These are phyloP conservation scores for Clarireedia hainanense DNA, from an alignment of 2,329 filamentous ascomycete genomes.

Conservation along the genomic window DNA sequence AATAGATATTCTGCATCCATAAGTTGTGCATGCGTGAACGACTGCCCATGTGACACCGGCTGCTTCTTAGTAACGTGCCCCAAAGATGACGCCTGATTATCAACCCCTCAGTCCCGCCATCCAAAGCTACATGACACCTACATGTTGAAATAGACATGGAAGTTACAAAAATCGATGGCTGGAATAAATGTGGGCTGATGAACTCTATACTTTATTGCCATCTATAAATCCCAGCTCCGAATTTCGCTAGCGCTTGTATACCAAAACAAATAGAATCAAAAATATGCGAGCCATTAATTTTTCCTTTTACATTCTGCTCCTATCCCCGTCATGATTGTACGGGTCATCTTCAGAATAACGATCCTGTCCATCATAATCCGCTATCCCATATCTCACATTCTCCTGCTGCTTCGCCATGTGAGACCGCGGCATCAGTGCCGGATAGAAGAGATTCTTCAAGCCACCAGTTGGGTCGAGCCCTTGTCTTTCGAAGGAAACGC, in stretches of 20 bases:
- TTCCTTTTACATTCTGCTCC: not conserved
- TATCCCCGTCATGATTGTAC: not conserved
- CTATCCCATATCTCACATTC: constrained; percentile 4
- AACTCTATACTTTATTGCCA: too few species aligned
- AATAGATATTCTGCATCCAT: too few species aligned
- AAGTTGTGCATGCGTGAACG: too few species aligned
- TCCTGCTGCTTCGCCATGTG: not conserved
- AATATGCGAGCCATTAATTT: not conserved
- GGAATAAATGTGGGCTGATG: too few species aligned
- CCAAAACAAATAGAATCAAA: not conserved
- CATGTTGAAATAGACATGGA: too few species aligned
- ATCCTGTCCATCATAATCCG: not conserved
- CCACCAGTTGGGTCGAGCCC: not conserved
- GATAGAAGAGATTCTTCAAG: not conserved
- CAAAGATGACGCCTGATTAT: too few species aligned
- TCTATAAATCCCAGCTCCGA: not conserved
- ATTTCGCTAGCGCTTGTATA: not conserved
- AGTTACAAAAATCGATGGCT: too few species aligned
- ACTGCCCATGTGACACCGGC: too few species aligned
- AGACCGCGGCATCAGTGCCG: not conserved
- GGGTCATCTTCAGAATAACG: constrained; percentile 1
- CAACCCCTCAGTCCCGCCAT: too few species aligned
- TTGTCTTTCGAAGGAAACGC: not conserved
- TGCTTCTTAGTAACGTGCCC: too few species aligned
- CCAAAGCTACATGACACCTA: too few species aligned